These are phyloP conservation scores for Populus tomentosa DNA, from an alignment of 441 rosid species.

Conservation along the genomic window DNA sequence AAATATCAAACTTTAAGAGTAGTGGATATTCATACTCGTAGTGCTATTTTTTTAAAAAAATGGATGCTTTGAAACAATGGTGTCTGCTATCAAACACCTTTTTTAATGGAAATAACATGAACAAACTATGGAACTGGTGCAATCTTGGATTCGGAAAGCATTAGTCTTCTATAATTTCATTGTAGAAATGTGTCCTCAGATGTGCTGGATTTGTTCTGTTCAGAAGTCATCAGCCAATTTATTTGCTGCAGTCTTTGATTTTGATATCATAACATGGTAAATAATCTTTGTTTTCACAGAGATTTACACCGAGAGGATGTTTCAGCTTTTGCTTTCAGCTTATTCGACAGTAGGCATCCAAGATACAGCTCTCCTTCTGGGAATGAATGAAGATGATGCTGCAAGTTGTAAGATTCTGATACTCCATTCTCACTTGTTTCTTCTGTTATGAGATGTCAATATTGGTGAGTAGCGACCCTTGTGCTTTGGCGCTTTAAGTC, in stretches of 20 bases:
- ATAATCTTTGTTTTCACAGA: conserved; percentile 38
- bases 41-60: too few species aligned
- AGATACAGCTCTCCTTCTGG: conserved; percentile 75
- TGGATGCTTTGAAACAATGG: not conserved
- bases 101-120: not conserved
- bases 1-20: too few species aligned
- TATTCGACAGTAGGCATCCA: conserved; percentile 70
- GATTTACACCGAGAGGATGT: conserved; percentile 72
- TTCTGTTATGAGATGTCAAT: not conserved
- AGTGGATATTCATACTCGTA: too few species aligned
- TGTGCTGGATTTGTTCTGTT: too few species aligned
- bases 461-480: too few species aligned
- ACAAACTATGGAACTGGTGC: not conserved
- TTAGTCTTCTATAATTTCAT: too few species aligned
- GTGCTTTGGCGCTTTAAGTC: too few species aligned
- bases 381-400: conserved; percentile 79
- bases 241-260: too few species aligned
- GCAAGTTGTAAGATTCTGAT: conserved; percentile 54
- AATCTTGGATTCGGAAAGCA: not conserved
- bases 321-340: conserved; percentile 70
- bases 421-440: not conserved
- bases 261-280: not conserved
- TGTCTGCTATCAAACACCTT: not conserved
- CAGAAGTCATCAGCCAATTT: too few species aligned
- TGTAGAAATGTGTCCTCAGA: too few species aligned